phyloP scores from a whole-genome alignment of 1,139 yeast species.

The Magnusiomyces fungicola region DNA sequence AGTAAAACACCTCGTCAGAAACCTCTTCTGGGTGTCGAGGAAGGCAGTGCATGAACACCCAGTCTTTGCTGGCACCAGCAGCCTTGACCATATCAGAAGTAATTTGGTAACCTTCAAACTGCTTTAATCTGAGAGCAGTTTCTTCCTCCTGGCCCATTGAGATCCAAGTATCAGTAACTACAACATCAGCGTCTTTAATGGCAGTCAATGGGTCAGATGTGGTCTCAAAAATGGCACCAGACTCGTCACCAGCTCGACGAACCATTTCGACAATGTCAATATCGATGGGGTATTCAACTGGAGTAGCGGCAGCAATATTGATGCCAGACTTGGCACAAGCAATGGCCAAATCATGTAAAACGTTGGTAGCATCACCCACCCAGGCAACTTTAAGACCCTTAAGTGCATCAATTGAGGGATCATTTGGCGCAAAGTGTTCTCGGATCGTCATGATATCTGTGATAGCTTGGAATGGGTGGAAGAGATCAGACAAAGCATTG shows the following conservation, averaged over 20 bases:
- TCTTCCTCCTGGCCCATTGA: constrained; percentile 97
- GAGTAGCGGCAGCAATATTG: constrained; percentile 76
- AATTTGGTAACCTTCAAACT: constrained; percentile 82
- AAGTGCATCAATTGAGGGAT: constrained; percentile 26
- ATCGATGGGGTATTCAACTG: constrained; percentile 61
- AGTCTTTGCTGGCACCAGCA: constrained; percentile 26
- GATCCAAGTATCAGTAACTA: constrained; percentile 97
- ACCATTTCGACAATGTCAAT: constrained; percentile 51
- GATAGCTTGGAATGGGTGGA: constrained; percentile 92
- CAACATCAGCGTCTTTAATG: constrained; percentile 61
- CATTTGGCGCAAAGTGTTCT: constrained; percentile 51
- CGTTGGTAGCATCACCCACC: constrained; percentile 97
- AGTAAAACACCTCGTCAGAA: constrained; percentile 82
- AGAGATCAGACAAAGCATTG: constrained; percentile 85
- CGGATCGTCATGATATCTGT: constrained; percentile 82
- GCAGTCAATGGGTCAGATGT: constrained; percentile 70
- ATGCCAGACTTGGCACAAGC: constrained; percentile 86
- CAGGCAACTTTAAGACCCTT: constrained; percentile 76
- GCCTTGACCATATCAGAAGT: constrained; percentile 54
- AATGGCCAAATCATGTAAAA: constrained; percentile 85
- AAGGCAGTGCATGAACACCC: constrained; percentile 19
- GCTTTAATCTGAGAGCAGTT: constrained; percentile 59
- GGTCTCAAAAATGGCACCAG: constrained; percentile 50
- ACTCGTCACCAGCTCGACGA: constrained; percentile 43
- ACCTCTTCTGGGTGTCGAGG: constrained; percentile 63